phyloP scores from a whole-genome alignment of 257 asterid genomes.

The Lycium barbarum region DNA sequence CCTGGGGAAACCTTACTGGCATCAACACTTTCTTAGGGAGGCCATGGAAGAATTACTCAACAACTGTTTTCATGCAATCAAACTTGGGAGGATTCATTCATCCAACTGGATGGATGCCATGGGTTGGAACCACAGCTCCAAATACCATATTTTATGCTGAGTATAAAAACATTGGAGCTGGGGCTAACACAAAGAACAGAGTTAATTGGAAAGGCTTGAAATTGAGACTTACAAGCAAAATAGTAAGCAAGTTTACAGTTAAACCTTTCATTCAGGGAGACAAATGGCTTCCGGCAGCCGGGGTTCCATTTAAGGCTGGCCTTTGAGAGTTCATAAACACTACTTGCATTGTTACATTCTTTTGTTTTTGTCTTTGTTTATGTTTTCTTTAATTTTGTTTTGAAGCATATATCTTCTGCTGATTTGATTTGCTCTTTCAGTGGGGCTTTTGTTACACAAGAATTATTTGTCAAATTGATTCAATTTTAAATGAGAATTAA shows the following conservation, averaged over 20 bases:
- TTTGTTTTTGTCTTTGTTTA: neutral
- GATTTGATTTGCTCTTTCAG: neutral
- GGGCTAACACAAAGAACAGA: slow-evolving; percentile 68
- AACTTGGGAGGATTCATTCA: slow-evolving; percentile 54
- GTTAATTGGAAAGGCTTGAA: slow-evolving; percentile 82
- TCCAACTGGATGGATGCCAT: slow-evolving; percentile 85
- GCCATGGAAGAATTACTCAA: slow-evolving; percentile 89
- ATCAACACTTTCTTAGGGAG: slow-evolving; percentile 70
- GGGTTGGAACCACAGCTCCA: slow-evolving; percentile 81
- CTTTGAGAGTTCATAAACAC: slow-evolving; percentile 41
- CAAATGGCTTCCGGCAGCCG: slow-evolving; percentile 66
- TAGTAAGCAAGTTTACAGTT: slow-evolving; percentile 65
- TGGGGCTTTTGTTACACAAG: neutral
- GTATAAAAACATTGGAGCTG: slow-evolving; percentile 61
- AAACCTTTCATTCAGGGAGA: slow-evolving; percentile 58
- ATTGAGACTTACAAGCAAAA: slow-evolving; percentile 51
- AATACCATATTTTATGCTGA: slow-evolving; percentile 77
- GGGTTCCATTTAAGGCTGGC: slow-evolving; percentile 58
- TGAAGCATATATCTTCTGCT: slow-evolving; percentile 3
- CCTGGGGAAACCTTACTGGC: slow-evolving; percentile 60
- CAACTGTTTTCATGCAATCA: slow-evolving; percentile 59
- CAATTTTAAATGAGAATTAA: neutral
- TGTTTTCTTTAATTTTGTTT: neutral
- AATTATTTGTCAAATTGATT: slow-evolving; percentile 27
- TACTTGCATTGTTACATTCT: neutral